A percentile compares a stretch with the other conserved stretches of the same genome.
phyloP scores from a whole-genome alignment of 2,329 filamentous ascomycete genomes.

The Metarhizium robertsii region DNA sequence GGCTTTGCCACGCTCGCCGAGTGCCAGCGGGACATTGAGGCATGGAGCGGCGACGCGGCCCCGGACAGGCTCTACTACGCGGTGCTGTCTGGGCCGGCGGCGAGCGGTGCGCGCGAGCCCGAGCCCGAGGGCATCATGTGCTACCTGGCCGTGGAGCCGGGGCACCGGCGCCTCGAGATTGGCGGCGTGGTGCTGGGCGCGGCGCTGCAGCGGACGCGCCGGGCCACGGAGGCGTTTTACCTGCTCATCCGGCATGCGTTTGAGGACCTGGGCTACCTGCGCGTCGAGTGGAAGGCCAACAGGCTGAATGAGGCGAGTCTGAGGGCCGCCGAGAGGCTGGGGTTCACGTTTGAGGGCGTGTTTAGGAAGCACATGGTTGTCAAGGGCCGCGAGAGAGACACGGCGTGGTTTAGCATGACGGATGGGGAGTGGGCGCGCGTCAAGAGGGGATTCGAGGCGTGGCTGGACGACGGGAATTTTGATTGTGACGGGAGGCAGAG shows the following conservation, averaged over 20 bases:
- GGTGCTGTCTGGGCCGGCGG: constrained; percentile 25
- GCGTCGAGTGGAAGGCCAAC: constrained; percentile 59
- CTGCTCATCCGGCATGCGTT: constrained; percentile 46
- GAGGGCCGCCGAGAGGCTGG: constrained; percentile 45
- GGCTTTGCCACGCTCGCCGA: constrained; percentile 12
- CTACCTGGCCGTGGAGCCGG: constrained; percentile 37
- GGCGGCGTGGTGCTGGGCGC: constrained; percentile 41
- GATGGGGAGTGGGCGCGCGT: constrained; percentile 47
- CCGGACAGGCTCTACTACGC: constrained; percentile 33
- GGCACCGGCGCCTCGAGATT: constrained; percentile 44
- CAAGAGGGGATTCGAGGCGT: constrained; percentile 38
- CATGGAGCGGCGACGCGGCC: constrained; percentile 14
- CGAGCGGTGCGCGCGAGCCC: constrained; percentile 6
- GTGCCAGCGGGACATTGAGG: constrained; percentile 11
- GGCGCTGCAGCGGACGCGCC: constrained; percentile 40
- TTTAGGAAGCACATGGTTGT: constrained; percentile 54
- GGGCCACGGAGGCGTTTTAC: constrained; percentile 49
- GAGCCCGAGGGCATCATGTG: constrained; percentile 31
- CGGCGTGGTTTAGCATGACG: constrained; percentile 49
- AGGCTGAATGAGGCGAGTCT: constrained; percentile 43
- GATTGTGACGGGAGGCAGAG: constrained; percentile 42
- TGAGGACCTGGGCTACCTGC: constrained; percentile 37
- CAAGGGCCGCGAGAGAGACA: constrained; percentile 48
- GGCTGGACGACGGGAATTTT: constrained; percentile 48
- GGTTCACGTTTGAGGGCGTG: constrained; percentile 49